A percentile compares a stretch with the other conserved stretches of the same genome.
Evolutionary conservation across 495 filamentous ascomycete species (phyloP).

Genomic region (Penicillium chermesinum): DNA sequence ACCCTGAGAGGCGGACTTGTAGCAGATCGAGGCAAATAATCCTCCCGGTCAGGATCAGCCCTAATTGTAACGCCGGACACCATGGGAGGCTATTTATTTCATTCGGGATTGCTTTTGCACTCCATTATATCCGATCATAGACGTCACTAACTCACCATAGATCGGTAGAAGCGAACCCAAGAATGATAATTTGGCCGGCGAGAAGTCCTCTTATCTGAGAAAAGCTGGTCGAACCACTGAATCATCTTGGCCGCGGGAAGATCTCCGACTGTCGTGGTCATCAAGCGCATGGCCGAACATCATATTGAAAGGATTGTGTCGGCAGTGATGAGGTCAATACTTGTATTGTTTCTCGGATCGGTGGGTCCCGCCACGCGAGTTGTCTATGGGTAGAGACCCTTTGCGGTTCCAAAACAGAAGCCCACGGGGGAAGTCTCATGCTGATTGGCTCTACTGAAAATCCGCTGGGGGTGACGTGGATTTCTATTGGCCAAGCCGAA

Average conservation of each 20-base stretch:
- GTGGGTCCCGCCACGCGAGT: constrained; percentile 1
- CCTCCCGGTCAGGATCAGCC: neutral
- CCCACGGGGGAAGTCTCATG: neutral
- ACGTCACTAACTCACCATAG: constrained; percentile 14
- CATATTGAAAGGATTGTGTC: neutral
- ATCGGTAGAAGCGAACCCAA: neutral
- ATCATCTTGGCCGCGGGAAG: too few relatives aligned
- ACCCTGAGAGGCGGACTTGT: too few relatives aligned
- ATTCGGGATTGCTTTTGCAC: neutral
- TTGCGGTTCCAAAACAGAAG: neutral
- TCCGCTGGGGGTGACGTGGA: neutral
- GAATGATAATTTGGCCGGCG: too few relatives aligned
- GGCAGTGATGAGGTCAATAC: constrained; percentile 18
- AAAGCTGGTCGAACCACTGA: too few relatives aligned
- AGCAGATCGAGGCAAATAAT: neutral
- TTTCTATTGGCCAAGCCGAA: neutral
- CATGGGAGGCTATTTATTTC: neutral
- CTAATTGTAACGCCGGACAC: too few relatives aligned
- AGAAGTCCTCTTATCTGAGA: too few relatives aligned
- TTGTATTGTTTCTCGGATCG: constrained; percentile 4
- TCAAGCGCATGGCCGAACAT: neutral
- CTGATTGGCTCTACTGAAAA: neutral
- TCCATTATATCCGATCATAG: constrained; percentile 6
- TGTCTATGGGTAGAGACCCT: neutral
- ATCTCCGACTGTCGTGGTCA: neutral